phyloP scores from a whole-genome alignment of 2,329 filamentous ascomycete species.

The Hymenoscyphus salicellus region DNA sequence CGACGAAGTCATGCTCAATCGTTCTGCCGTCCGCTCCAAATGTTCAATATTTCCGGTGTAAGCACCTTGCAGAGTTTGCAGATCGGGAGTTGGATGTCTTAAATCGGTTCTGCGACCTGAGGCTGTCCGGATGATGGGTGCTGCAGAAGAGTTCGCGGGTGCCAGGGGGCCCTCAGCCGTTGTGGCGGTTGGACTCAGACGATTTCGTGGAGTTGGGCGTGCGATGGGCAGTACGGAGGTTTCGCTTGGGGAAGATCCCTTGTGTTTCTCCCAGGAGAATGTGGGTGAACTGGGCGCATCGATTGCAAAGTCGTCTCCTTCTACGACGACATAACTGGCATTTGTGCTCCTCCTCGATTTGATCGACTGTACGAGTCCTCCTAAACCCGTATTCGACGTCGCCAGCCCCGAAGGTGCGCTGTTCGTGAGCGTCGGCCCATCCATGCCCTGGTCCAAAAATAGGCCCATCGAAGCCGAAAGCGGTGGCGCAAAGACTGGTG shows the following conservation, averaged over 20 bases:
- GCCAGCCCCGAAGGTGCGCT: background rate
- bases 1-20: slow-evolving; percentile 68
- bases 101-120: slow-evolving; percentile 36
- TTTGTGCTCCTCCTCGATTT: slow-evolving; percentile 11
- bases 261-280: slow-evolving; percentile 4
- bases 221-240: slow-evolving; percentile 11
- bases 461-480: slow-evolving; percentile 18
- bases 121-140: slow-evolving; percentile 29
- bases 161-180: slow-evolving; percentile 13
- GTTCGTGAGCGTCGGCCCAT: slow-evolving; percentile 11
- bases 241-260: slow-evolving; percentile 7
- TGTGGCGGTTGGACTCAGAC: slow-evolving; percentile 23
- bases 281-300: slow-evolving; percentile 15
- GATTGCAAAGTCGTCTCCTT: slow-evolving; percentile 21
- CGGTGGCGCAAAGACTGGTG: slow-evolving; percentile 18
- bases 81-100: slow-evolving; percentile 60
- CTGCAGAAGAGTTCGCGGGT: slow-evolving; percentile 10
- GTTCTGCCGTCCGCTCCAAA: slow-evolving; percentile 72
- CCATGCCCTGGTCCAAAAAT: slow-evolving; percentile 25
- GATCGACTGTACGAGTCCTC: slow-evolving; percentile 18
- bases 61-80: slow-evolving; percentile 58
- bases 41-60: slow-evolving; percentile 67
- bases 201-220: slow-evolving; percentile 17
- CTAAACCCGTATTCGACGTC: slow-evolving; percentile 17
- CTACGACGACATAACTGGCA: slow-evolving; percentile 23